Evolutionary conservation across 768 basidiomycete species (phyloP).

Genomic region (Hebeloma cylindrosporum): DNA sequence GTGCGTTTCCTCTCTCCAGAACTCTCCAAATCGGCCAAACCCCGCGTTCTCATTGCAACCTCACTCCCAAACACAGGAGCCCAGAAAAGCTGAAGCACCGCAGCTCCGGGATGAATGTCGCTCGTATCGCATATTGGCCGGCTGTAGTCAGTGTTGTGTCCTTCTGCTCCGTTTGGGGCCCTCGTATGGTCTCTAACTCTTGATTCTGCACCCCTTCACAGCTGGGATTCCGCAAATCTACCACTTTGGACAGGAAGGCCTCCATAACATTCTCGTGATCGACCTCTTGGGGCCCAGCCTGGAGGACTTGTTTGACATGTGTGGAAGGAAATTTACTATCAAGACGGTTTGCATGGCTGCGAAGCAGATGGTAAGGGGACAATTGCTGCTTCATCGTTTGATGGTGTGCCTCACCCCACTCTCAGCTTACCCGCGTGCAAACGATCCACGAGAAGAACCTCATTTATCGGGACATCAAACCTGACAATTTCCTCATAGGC

Average conservation of each 20-base stretch:
- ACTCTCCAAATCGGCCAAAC: constrained; percentile 1
- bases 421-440: constrained; percentile 89
- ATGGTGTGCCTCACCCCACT: constrained; percentile 7
- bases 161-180: constrained; percentile 12
- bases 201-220: constrained; percentile 31
- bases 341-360: constrained; percentile 99
- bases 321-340: constrained; percentile 93
- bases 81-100: constrained; percentile 92
- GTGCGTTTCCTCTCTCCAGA: constrained; percentile 51
- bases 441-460: constrained; percentile 99
- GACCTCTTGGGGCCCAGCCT: constrained; percentile 95
- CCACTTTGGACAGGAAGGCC: constrained; percentile 98
- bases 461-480: constrained; percentile 99
- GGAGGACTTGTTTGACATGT: constrained; percentile 99
- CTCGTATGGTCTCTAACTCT: constrained; percentile 2
- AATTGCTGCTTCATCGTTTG: constrained; percentile 2
- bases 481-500: constrained; percentile 98
- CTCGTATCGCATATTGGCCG: constrained; percentile 88
- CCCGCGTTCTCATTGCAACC: constrained; percentile 8
- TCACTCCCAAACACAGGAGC: constrained; percentile 56
- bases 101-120: constrained; percentile 98
- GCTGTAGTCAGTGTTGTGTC: constrained; percentile 69
- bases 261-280: constrained; percentile 98
- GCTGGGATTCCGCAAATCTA: constrained; percentile 99
- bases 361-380: constrained; percentile 79